Base-by-base conservation (phyloP, 2,329 filamentous ascomycete species). In the Cryphonectria naterciae region DNA sequence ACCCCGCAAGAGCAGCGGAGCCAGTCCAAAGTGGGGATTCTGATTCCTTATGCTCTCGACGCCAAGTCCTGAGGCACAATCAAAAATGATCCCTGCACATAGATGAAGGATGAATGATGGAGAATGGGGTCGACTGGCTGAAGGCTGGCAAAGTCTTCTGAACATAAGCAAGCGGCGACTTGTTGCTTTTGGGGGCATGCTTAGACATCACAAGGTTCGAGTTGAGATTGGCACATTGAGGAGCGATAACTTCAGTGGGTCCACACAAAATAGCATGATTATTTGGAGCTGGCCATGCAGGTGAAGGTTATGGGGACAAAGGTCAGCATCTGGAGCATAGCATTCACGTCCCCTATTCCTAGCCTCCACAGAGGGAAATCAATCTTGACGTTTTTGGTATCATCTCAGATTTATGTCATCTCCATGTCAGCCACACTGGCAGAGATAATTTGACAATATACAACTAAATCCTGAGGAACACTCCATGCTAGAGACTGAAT, bases 1-100 rank as follows among this genome's bases (percentile, higher is more conserved):
- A 68, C 46, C 35, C 8, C 41, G 2, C 8, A 43, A 52, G 35
- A 61, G 49, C 3, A 54, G 17, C 69, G 69, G 2, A 13, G n/a
- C 4, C n/a, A 54, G 17, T 66, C 68, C 2, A 71, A 65, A 25
- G 64, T 68, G 11, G 69, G 66, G 8, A 15, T 71, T 1, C 37
- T 71, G 13, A 15, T 71, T 7, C n/a, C 61, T 11, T 61, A 61
- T 32, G 28, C 28, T 28, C 54, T 58, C 25, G n/a, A 58, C 15
- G 15, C 54, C 54, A 58, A 32, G 2, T 4, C 28, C 54, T 58
- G 6, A 32, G 15, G 11, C 11, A 15, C 2, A 2, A 10, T 28
- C 4, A 49, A 49, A 35, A 32, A 19, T 11, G 17, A 39, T 19
- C 32, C 22, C 4, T 8, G 15, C 32, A 25, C 0, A 19, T 6